Base-by-base conservation (phyloP, 225 moss, liverwort and hornwort species). In the Climacium dendroides region DNA sequence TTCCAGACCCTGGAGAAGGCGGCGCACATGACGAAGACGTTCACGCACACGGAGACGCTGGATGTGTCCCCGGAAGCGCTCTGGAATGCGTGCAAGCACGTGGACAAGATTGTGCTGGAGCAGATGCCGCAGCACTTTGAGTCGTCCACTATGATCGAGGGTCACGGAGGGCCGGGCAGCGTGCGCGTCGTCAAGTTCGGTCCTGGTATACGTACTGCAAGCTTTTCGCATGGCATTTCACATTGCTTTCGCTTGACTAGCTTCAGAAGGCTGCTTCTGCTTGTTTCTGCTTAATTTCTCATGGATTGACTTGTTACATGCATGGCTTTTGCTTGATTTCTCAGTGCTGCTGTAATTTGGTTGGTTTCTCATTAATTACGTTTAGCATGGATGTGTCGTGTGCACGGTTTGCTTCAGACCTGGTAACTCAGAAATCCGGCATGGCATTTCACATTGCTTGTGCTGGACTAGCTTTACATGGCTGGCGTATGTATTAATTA, bases 121-220 rank as follows among this genome's bases (percentile, higher is more conserved):
- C 15, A 74, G 25, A 83, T 88, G 86, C 83, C 90, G 50, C 62
- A 88, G 54, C 81, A 81, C 77, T 92, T 88, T 50, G 63, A 70
- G 16, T 81, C 88, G 54, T 28, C 45, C 57, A 83, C 85, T 32
- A 34, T 83, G 67, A 28, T 90, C 30, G 81, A 75, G 15, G 87
- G 87, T 22, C 70, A 86, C 20, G 90, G 90, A 41, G 87, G 82
- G 30, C 87, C 90, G 13, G 87, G 89, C 72, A 90, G 37, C 67
- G 72, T 92, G 53, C 90, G 89, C 64, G 58, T 81, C 30, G 39
- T 89, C 37, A 90, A 87, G 63, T 89, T 89, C 60, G 90, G 92
- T 26, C 81, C 89, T 34, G 87, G 89, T 89, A 48, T 13, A 48
- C 48, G 47, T 47, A 10, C 34, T 4, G 26, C 78, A 17, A 25